phyloP scores from a whole-genome alignment of 129 eudicot genomes.

The Cynara cardunculus region DNA sequence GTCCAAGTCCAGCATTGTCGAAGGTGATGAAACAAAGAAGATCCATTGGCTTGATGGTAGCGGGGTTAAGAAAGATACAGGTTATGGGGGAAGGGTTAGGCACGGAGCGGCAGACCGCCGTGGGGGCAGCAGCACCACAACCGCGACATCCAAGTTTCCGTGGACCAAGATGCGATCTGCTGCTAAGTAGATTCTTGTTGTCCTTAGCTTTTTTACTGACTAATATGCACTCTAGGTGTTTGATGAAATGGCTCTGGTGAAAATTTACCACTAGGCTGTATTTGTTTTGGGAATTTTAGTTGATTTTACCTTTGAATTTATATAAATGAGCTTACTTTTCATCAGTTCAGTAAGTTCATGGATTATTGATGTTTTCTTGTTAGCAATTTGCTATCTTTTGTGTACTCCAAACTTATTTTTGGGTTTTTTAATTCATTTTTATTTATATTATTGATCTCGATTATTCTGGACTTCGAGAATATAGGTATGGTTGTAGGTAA shows the following conservation, averaged over 20 bases:
- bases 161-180: conserved; percentile 70
- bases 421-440: background rate
- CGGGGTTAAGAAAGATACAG: conserved; percentile 25
- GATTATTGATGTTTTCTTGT: background rate
- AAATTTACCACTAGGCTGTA: background rate
- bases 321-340: background rate
- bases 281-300: background rate
- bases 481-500: too few relatives aligned
- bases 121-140: conserved; percentile 9
- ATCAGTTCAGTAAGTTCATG: background rate
- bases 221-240: conserved; percentile 9
- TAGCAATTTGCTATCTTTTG: background rate
- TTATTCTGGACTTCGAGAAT: too few relatives aligned
- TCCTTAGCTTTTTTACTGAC: background rate
- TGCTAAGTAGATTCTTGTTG: conserved; percentile 25
- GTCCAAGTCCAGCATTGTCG: conserved; percentile 61
- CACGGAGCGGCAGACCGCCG: conserved; percentile 6
- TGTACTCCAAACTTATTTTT: background rate
- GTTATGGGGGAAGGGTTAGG: conserved; percentile 30
- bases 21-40: conserved; percentile 53
- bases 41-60: conserved; percentile 88
- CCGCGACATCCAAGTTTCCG: conserved; percentile 55
- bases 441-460: background rate
- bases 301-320: background rate
- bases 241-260: background rate